Evolutionary conservation across 139 green algal species (phyloP).

Genomic region (Chlamydomonas schloesseri): DNA sequence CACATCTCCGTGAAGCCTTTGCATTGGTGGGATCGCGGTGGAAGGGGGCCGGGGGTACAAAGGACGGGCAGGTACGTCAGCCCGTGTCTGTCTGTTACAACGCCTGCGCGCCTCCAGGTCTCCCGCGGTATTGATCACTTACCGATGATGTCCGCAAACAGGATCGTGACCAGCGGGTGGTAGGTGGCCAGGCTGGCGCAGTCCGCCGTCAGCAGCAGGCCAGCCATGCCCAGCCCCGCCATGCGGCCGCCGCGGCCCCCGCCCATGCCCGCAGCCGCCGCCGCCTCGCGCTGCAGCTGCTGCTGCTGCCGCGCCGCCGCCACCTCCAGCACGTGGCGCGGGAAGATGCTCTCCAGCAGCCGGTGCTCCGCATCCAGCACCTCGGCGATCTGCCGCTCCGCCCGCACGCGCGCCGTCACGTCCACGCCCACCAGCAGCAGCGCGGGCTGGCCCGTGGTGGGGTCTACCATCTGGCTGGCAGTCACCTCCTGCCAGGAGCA

Average conservation of each 20-base stretch:
- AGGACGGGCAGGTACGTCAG: not conserved
- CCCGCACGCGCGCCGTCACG: not conserved
- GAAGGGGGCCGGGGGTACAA: no score
- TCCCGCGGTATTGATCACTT: no score
- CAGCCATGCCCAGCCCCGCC: not conserved
- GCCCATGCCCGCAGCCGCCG: not conserved
- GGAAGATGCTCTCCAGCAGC: slow-evolving; percentile 8
- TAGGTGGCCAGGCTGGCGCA: not conserved
- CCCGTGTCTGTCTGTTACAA: no score
- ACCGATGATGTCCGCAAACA: not conserved
- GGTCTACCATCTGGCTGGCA: not conserved
- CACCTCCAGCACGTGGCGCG: not conserved
- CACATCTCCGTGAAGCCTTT: not conserved
- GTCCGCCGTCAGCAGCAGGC: not conserved
- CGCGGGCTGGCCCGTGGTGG: not conserved
- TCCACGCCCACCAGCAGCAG: not conserved
- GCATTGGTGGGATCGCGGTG: not conserved
- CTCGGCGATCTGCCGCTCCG: not conserved
- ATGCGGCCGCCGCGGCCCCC: not conserved
- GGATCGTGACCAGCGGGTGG: not conserved
- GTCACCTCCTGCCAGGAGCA: not conserved
- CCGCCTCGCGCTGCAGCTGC: not conserved
- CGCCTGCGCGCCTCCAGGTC: no score
- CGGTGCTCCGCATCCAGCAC: slow-evolving; percentile 1
- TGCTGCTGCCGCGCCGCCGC: not conserved